Evolutionary conservation across 75 land plant species (phyloP).

Genomic region (Chamaecyparis obtusa): DNA sequence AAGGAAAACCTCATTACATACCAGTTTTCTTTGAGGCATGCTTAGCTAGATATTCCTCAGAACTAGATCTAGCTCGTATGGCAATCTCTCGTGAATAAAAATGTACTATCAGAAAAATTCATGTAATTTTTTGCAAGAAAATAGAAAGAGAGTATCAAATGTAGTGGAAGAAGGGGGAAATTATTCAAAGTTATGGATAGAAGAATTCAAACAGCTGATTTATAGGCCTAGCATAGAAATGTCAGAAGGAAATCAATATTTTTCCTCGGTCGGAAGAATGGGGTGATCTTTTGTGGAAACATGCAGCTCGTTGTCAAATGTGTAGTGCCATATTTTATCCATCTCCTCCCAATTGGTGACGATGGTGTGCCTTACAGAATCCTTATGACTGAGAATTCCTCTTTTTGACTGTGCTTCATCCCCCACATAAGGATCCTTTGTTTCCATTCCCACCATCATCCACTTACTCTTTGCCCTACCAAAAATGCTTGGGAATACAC

Average conservation of each 20-base stretch:
- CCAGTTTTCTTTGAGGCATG: conserved; percentile 73
- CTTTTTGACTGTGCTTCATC: conserved; percentile 35
- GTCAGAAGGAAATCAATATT: no score
- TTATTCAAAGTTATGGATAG: no score
- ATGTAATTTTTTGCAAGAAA: no score
- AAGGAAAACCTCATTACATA: conserved; percentile 13
- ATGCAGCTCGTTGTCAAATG: conserved; percentile 13
- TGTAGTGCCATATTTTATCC: conserved; percentile 22
- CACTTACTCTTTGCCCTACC: conserved; percentile 20
- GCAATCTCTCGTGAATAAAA: no score
- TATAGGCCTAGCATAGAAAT: no score
- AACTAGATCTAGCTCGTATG: conserved; percentile 39
- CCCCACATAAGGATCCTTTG: conserved; percentile 26
- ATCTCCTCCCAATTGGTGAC: conserved; percentile 27
- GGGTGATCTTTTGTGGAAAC: conserved; percentile 11
- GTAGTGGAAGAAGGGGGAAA: no score
- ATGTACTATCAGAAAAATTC: conserved; percentile 6
- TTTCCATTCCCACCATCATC: conserved; percentile 27
- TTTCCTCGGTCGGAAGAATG: conserved; percentile 11
- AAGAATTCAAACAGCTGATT: no score
- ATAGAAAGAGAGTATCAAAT: no score
- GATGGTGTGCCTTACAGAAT: conserved; percentile 19
- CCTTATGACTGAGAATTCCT: conserved; percentile 25
- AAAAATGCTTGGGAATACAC: conserved; percentile 30
- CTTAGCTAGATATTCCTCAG: conserved; percentile 42